phyloP scores from a whole-genome alignment of 2,329 filamentous ascomycete genomes.

The Fusarium ambrosium region DNA sequence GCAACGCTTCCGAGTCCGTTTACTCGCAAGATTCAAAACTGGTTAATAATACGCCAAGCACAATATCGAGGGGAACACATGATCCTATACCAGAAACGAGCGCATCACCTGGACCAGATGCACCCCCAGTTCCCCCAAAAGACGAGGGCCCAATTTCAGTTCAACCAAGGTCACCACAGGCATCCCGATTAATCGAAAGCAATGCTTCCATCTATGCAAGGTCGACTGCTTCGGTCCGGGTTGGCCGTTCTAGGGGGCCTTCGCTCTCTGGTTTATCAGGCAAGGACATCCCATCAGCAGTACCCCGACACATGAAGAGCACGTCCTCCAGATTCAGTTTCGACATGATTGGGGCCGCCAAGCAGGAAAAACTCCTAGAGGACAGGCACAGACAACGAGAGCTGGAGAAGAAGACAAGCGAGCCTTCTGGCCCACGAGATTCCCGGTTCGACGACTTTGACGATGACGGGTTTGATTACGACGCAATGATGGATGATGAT shows the following conservation, averaged over 20 bases:
- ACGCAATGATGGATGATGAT: conserved; percentile 75
- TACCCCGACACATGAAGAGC: conserved; percentile 78
- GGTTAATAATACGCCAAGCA: conserved; percentile 46
- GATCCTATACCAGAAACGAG: conserved; percentile 16
- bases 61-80: conserved; percentile 41
- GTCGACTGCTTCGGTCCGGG: conserved; percentile 45
- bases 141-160: conserved; percentile 47
- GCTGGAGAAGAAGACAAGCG: conserved; percentile 68
- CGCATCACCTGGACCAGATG: conserved; percentile 25
- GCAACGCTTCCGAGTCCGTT: conserved; percentile 51
- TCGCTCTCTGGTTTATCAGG: conserved; percentile 65
- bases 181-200: conserved; percentile 41
- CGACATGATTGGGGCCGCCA: conserved; percentile 79
- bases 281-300: conserved; percentile 60
- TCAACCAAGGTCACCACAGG: conserved; percentile 41
- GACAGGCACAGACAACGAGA: conserved; percentile 79
- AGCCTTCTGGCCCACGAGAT: conserved; percentile 58
- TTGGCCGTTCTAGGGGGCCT: conserved; percentile 64
- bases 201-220: conserved; percentile 35
- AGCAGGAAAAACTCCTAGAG: conserved; percentile 77
- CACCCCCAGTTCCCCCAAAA: conserved; percentile 58
- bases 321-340: conserved; percentile 86
- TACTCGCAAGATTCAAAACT: conserved; percentile 46
- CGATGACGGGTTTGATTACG: conserved; percentile 71
- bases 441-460: conserved; percentile 73